Evolutionary conservation across 148 eudicot genomes (phyloP).

Genomic region (Diospyros lotus): DNA sequence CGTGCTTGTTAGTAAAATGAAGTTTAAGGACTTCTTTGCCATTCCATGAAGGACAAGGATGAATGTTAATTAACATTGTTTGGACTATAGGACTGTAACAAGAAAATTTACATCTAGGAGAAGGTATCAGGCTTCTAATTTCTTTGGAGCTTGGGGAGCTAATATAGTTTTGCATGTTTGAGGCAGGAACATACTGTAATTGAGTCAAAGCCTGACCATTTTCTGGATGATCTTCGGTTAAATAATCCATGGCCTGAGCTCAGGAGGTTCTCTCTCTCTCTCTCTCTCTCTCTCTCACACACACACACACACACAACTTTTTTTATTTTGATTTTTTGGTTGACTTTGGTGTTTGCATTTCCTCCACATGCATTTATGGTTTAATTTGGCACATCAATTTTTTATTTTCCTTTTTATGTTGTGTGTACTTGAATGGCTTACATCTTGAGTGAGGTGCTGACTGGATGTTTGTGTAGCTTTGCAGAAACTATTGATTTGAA

Average conservation of each 20-base stretch:
- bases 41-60: background rate
- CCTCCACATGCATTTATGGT: constrained; percentile 2
- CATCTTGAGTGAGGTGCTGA: constrained; percentile 18
- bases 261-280: constrained; percentile 40
- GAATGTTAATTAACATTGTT: background rate
- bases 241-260: constrained; percentile 96
- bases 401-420: background rate
- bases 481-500: constrained; percentile 77
- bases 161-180: constrained; percentile 12
- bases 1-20: constrained; percentile 3
- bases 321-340: background rate
- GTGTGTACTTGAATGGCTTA: constrained; percentile 4
- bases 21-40: background rate
- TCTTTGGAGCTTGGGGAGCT: background rate
- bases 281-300: no score
- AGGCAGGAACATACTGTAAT: constrained; percentile 87
- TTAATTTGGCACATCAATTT: background rate
- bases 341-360: constrained; percentile 13
- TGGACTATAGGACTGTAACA: background rate
- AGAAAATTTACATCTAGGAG: background rate
- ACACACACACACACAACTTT: no score
- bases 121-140: background rate
- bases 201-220: constrained; percentile 98
- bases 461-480: constrained; percentile 43
- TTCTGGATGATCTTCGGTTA: constrained; percentile 89